Base-by-base conservation (phyloP, 2,329 filamentous ascomycete genomes). In the Talaromyces sp. region DNA sequence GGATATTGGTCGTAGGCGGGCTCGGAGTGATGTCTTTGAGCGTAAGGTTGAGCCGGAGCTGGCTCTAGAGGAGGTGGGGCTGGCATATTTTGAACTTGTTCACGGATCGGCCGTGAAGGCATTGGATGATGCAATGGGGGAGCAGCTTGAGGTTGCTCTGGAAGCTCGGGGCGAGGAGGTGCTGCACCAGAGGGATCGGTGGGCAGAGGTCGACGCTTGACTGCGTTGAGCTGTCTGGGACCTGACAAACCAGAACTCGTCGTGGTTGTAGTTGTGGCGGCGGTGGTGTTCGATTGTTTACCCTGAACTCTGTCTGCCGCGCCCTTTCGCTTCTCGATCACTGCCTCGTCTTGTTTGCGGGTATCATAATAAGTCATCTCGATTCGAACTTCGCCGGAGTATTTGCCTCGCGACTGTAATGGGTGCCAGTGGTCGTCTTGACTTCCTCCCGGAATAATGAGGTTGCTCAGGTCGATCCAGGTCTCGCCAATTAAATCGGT, bases 351-450 rank as follows among this genome's bases (percentile, higher is more conserved):
- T 74, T 94, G 94, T 17, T 91, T 89, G 22, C 93, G 83, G 51
- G 83, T 86, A 71, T 99, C 94, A 78, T 97, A 99, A 76, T 89
- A 99, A 37, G 94, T 99, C 74, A 97, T 87, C 75, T 99, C 94
- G 59, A 99, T 87, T 61, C 93, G 84, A 59, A 99, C 86, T 72
- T 97, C 93, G 50, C 94, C 94, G 6, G 94, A 93, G 66, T 97
- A 99, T 79, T 96, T 96, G 58, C 92, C 91, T 68, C 87, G 91
- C 80, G 86, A 97, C 59, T 84, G 88, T 62, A 99, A 79, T 54
- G 80, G 86, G 70, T 97, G 92, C 94, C 94, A 99, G 50, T 90
- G 80, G 73, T 99, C 94, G 68, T 84, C 91, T 75, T 97, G 91
- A n/a, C 94, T 92, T 44, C 94, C 94, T 43, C 94, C 92, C 2